phyloP scores from a whole-genome alignment of 257 asterid genomes.

The Marsdenia floribunda region DNA sequence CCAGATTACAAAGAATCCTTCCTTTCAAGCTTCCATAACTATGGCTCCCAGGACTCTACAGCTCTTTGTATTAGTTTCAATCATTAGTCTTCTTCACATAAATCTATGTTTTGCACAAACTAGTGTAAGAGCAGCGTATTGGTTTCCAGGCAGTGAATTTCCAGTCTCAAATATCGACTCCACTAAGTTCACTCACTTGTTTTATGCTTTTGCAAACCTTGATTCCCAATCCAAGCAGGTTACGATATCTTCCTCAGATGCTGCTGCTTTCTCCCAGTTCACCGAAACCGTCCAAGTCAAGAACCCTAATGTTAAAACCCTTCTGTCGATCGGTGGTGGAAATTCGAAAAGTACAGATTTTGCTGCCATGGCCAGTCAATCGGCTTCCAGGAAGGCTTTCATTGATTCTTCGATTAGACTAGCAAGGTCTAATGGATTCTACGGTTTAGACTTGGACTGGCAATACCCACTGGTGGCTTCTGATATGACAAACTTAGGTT shows the following conservation, averaged over 20 bases:
- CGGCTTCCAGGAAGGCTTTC: conserved; percentile 30
- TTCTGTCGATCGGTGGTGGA: conserved; percentile 48
- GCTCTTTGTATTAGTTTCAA: conserved; percentile 7
- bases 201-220: conserved; percentile 49
- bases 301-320: conserved; percentile 38
- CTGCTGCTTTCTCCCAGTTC: conserved; percentile 33
- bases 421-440: conserved; percentile 35
- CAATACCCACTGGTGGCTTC: conserved; percentile 30
- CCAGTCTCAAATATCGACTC: conserved; percentile 33
- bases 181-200: conserved; percentile 43
- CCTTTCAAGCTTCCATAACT: not conserved
- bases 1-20: too few species aligned
- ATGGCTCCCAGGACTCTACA: conserved; percentile 30
- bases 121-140: conserved; percentile 40
- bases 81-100: conserved; percentile 16
- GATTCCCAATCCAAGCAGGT: conserved; percentile 30
- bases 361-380: conserved; percentile 35
- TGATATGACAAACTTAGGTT: conserved; percentile 38
- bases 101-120: conserved; percentile 24
- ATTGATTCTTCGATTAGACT: conserved; percentile 38
- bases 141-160: conserved; percentile 42
- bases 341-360: conserved; percentile 11
- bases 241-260: conserved; percentile 29
- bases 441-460: conserved; percentile 49
- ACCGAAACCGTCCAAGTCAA: conserved; percentile 31